Percentiles rank a stretch among this genome's conserved stretches.
These are phyloP conservation scores for Tuber magnatum DNA, from an alignment of 495 filamentous ascomycete species.

Conservation along the genomic window DNA sequence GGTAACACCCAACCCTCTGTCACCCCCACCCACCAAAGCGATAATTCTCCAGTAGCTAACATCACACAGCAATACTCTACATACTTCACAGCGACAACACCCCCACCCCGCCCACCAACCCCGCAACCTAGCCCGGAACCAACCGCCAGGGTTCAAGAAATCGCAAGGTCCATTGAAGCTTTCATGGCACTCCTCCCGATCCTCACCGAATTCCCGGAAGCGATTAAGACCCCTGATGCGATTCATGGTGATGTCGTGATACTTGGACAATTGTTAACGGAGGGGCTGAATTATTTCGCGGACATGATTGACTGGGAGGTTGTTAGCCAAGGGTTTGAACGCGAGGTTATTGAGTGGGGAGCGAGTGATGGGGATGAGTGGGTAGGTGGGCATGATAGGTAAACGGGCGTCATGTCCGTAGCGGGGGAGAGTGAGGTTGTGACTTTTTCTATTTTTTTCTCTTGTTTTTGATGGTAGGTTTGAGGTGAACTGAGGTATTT, in stretches of 20 bases:
- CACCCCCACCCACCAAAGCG: neutral
- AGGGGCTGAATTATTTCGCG: neutral
- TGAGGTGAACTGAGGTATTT: neutral
- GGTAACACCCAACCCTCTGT: neutral
- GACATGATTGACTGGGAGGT: neutral
- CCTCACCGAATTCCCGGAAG: neutral
- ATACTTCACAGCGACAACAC: neutral
- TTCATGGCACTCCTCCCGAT: neutral
- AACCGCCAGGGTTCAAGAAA: neutral
- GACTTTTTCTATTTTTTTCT: neutral
- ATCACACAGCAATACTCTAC: neutral
- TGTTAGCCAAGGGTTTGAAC: neutral
- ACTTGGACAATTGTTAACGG: neutral
- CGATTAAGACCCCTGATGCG: neutral
- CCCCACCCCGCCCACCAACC: neutral
- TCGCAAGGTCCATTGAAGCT: neutral
- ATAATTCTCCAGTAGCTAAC: neutral
- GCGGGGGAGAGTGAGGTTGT: neutral
- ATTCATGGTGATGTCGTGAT: neutral
- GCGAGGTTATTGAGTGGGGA: neutral
- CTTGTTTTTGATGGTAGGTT: neutral
- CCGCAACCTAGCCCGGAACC: neutral
- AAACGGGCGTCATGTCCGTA: neutral
- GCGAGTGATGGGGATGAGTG: neutral
- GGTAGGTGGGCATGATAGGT: neutral